phyloP scores from a whole-genome alignment of 495 filamentous ascomycete genomes.

The Friedmanniomyces simplex region DNA sequence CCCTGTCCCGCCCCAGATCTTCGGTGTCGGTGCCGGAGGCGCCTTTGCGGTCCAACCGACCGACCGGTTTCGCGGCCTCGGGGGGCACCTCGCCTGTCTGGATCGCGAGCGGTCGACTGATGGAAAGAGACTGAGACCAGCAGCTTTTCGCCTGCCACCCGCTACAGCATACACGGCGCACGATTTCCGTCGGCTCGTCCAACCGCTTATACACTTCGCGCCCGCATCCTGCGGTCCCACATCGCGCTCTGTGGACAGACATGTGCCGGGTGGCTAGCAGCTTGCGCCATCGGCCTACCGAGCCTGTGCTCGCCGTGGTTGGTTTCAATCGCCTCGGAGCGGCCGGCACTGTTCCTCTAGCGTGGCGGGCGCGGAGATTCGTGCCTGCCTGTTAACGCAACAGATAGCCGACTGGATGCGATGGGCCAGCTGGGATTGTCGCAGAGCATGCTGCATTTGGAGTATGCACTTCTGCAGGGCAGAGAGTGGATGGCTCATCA shows the following conservation, averaged over 20 bases:
- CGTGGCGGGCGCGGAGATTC: not conserved
- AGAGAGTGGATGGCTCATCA: too few species aligned
- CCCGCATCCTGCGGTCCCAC: not conserved
- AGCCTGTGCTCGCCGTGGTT: not conserved
- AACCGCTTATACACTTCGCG: not conserved
- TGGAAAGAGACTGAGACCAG: too few species aligned
- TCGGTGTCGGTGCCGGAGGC: not conserved
- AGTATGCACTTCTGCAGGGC: not conserved
- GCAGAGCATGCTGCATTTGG: not conserved
- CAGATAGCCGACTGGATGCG: too few species aligned
- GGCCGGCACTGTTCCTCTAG: not conserved
- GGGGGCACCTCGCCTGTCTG: too few species aligned
- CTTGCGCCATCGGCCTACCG: not conserved
- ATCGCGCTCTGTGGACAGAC: not conserved
- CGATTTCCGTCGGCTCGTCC: not conserved
- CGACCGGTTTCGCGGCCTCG: too few species aligned
- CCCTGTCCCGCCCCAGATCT: not conserved
- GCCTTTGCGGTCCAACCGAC: too few species aligned
- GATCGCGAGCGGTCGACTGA: too few species aligned
- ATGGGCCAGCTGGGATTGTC: too few species aligned
- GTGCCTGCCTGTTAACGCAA: too few species aligned
- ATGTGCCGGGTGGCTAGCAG: not conserved
- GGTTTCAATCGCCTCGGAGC: not conserved
- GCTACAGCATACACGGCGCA: not conserved
- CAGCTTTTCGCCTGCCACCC: too few species aligned